These are phyloP conservation scores for Phytophthora pisi DNA, from an alignment of 352 stramenopile genomes.

Conservation along the genomic window DNA sequence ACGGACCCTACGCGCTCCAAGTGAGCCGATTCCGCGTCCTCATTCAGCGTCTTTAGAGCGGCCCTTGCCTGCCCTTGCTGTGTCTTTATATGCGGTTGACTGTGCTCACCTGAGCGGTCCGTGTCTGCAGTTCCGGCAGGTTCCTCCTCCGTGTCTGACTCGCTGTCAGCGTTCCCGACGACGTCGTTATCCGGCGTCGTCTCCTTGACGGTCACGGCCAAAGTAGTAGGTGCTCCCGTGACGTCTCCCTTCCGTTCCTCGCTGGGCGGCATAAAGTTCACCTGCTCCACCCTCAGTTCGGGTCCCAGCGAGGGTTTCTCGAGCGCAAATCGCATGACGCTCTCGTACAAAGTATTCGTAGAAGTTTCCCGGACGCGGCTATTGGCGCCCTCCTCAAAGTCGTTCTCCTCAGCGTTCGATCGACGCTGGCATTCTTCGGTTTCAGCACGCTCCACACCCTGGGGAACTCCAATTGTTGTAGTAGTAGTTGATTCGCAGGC, in stretches of 20 bases:
- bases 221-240: not conserved
- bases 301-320: not conserved
- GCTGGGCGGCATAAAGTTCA: not conserved
- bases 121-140: not conserved
- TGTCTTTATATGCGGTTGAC: not conserved
- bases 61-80: not conserved
- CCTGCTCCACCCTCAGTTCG: not conserved
- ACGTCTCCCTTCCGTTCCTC: not conserved
- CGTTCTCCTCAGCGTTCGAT: not conserved
- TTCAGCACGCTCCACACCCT: not conserved
- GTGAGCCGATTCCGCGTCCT: not conserved
- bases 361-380: not conserved
- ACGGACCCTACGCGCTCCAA: not conserved
- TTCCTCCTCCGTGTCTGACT: not conserved
- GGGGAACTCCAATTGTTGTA: not conserved
- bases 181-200: not conserved
- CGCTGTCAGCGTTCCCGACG: not conserved
- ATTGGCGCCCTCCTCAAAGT: not conserved
- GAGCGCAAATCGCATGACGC: not conserved
- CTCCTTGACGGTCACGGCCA: not conserved
- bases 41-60: not conserved
- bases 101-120: not conserved
- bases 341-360: not conserved
- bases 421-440: not conserved
- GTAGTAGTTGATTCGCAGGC: not conserved